Evolutionary conservation across 1,284 basidiomycete species (phyloP), one percentile per base, ranked within the genome.

Genomic region (Ustilago nuda): DNA sequence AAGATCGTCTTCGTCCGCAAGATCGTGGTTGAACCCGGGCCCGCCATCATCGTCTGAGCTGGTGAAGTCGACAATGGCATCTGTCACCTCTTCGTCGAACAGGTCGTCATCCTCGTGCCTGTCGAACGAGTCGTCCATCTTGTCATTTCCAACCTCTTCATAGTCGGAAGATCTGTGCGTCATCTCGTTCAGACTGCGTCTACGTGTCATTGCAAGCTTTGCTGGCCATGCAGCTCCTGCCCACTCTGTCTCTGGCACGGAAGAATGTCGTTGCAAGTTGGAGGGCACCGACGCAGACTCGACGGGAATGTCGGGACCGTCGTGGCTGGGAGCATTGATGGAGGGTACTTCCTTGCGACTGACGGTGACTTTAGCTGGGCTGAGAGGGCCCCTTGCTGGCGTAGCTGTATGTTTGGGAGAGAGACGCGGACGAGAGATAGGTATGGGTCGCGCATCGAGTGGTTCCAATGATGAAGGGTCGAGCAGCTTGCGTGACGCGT

Each of bases 211-310:
- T 8, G 65, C 12, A 15, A 69, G 45, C 41, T 55, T 67, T 35
- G 64, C 65, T 32, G 67, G 73, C 73, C 73, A 76, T 13, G 48
- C 61, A 5, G 58, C 46, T n/a, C 61, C 65, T n/a, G 39, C 52
- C 68, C 73, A 71, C 33, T 66, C 68, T 4, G 73, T 65, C 37
- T 76, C 73, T 11, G 73, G 73, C 27, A 76, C 68, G 3, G 73
- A 76, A n/a, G 73, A 76, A 39, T 76, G 73, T 32, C 73, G 73
- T 41, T 76, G 73, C 33, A 76, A 37, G 27, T 53, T 64, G n/a
- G 64, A 56, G 8, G 61, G n/a, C 1, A 39, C 32, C 0, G 59
- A 45, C 0, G 59, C 41, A 30, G 66, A 35, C 43, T 66, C 61
- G 15, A 35, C 27, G 5, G 56, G 46, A 17, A 35, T 39, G 30